Base-by-base conservation (phyloP, 1,139 yeast genomes). In the Kurtzmaniella quercitrusa region DNA sequence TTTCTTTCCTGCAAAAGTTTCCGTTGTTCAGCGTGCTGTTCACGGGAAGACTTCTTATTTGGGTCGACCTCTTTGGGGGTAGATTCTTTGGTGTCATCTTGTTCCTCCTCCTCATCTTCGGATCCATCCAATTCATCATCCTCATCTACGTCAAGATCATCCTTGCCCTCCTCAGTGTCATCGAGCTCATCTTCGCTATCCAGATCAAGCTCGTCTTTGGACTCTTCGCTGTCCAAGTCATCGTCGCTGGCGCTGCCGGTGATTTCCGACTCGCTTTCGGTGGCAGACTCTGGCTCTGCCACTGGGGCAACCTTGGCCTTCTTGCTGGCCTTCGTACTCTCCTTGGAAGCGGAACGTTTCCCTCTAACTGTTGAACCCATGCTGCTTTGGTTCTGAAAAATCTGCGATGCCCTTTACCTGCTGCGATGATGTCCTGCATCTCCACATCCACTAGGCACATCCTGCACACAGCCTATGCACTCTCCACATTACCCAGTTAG, bases 11-110 rank as follows among this genome's bases (percentile, higher is more conserved):
- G 80, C 42, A 85, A 73, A 40, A 84, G 63, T 55, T 83, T 82
- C 62, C 83, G 84, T 66, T 91, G 97, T 60, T 89, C 96, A 14
- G 83, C 83, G 57, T 88, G 95, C 55, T 82, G 82, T 60, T 84
- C 90, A 44, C 73, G 78, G 1, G 88, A 77, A 2, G 81, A 48
- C 51, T 77, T 75, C 59, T 75, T 75, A 51, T 68, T 65, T 27
- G 73, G 73, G 48, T 69, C 74, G 27, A 51, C 60, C n/a, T 48
- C 47, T 17, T 47, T 48, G 21, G 46, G 44, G 11, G 49, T 52
- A 3, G 46, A 42, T 16, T 45, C 44, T 2, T 48, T 51, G 15
- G 46, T 50, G 8, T 51, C 58, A 3, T 48, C 55, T 3, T 48
- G 57, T 3, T 54, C 58, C 1, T 44, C 55, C 1, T 48, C 49